These are phyloP conservation scores for Candida montana DNA, from an alignment of 805 yeast genomes.

Conservation along the genomic window DNA sequence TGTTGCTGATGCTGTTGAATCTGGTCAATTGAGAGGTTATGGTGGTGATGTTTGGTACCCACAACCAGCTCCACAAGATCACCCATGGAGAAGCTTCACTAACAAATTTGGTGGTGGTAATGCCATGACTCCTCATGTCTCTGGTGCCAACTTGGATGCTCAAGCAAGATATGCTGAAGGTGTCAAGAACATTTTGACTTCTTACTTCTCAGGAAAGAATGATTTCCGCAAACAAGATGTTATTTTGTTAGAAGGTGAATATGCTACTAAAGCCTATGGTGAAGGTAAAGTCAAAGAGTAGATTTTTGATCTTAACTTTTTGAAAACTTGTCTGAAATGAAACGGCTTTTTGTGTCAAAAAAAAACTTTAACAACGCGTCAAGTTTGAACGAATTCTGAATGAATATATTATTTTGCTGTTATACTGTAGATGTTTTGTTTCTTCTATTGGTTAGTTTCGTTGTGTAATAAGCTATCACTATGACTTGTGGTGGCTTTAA, in stretches of 20 bases:
- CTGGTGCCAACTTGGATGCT: constrained; percentile 78
- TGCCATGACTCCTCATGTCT: constrained; percentile 80
- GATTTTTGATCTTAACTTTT: too few relatives aligned
- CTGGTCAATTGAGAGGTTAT: constrained; percentile 70
- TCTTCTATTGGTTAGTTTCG: too few relatives aligned
- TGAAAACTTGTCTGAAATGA: too few relatives aligned
- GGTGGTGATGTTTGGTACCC: constrained; percentile 86
- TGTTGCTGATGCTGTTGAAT: constrained; percentile 64
- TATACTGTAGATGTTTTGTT: too few relatives aligned
- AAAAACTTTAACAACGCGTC: neutral
- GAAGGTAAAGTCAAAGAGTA: constrained; percentile 29
- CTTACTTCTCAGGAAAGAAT: constrained; percentile 53
- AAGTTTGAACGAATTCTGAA: neutral
- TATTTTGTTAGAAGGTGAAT: constrained; percentile 65
- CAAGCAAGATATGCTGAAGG: constrained; percentile 72
- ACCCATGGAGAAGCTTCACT: constrained; percentile 70
- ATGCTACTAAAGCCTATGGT: constrained; percentile 73
- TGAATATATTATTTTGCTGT: too few relatives aligned
- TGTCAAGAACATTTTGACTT: constrained; percentile 55
- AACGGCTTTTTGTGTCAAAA: neutral
- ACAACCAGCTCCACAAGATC: constrained; percentile 77
- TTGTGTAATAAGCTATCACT: too few relatives aligned
- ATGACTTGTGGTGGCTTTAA: too few relatives aligned
- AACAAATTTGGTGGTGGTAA: constrained; percentile 70
- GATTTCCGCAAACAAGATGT: constrained; percentile 76